Evolutionary conservation across 2,329 filamentous ascomycete genomes (phyloP).

Genomic region (Xylariaceae sp.): DNA sequence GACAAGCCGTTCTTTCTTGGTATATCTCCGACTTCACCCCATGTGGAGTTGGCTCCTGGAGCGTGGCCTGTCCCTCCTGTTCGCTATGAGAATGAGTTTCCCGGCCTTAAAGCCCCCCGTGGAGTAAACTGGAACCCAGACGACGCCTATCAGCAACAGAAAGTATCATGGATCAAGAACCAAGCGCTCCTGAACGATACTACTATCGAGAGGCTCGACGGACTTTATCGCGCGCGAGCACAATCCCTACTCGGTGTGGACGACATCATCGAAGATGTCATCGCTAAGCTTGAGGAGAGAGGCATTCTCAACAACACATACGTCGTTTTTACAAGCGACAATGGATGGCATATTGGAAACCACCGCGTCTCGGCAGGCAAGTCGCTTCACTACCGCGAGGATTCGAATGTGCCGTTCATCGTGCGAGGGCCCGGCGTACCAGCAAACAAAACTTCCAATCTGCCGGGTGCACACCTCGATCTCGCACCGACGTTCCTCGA

Average conservation of each 20-base stretch:
- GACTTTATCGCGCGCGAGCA: constrained; percentile 16
- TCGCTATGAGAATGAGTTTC: constrained; percentile 12
- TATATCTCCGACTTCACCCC: constrained; percentile 14
- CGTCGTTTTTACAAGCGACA: constrained; percentile 17
- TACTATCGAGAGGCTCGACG: constrained; percentile 7
- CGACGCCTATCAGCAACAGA: constrained; percentile 13
- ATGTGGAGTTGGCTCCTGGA: constrained; percentile 11
- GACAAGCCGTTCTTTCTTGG: constrained; percentile 16
- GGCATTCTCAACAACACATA: constrained; percentile 17
- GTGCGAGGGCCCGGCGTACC: constrained; percentile 18
- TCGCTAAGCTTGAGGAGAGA: constrained; percentile 29
- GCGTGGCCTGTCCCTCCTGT: constrained; percentile 16
- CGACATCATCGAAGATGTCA: constrained; percentile 34
- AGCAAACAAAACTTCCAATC: constrained; percentile 8
- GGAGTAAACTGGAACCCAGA: constrained; percentile 14
- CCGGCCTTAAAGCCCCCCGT: constrained; percentile 9
- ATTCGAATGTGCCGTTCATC: constrained; percentile 18
- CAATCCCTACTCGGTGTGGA: constrained; percentile 32
- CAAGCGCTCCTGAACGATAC: constrained; percentile 7
- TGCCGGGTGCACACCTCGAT: constrained; percentile 16
- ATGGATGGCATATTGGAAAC: constrained; percentile 18
- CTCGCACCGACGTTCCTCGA: constrained; percentile 20
- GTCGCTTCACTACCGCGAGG: constrained; percentile 12
- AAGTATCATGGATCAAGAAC: constrained; percentile 12
- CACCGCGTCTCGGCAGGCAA: constrained; percentile 16